Evolutionary conservation across 2,329 filamentous ascomycete species (phyloP), one percentile per base, ranked within the genome.

Genomic region (Diaporthe longicolla): DNA sequence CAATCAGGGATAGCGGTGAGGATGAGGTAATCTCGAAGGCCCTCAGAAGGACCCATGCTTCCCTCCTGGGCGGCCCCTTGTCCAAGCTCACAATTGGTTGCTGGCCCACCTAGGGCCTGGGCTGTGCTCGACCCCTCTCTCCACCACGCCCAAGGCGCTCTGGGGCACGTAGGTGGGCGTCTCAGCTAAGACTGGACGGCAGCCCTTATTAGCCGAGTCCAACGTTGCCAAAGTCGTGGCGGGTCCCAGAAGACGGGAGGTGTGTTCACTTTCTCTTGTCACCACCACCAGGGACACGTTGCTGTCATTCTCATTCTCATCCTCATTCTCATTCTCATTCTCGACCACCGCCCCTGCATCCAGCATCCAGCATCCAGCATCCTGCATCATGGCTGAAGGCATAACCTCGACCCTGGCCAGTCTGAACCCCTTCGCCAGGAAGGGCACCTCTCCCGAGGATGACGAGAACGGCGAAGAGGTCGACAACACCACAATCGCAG

Each of bases 401-500:
- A 24, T 75, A 48, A 59, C 58, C 6, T 71, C 71, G 15, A 55
- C 71, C 52, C 54, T 86, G 10, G 79, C 82, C 32, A 83, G 79
- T 74, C 79, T 87, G 59, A 86, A 84, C 58, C 82, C 82, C 6
- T 84, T 87, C 75, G 79, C 81, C 37, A 78, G 76, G 26, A 75
- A 69, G 32, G 69, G 71, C 76, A 71, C 76, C 8, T 58, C 76
- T 32, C 76, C 81, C 72, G 85, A 88, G 52, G 89, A 91, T 54
- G 63, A 66, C 29, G 87, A 90, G 43, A 78, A 82, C 40, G 89
- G 89, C 72, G 87, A 90, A 73, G 84, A 84, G 65, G 86, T 90
- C 74, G 87, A 89, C 76, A 79, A 79, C 65, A 78, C 81, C 73
- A 88, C 84, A 52, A 83, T 92, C 15, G 91, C 89, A 2, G 90